Conservation (phyloP, 2,329 filamentous ascomycete genomes). For the Metarhizium humberi region DNA sequence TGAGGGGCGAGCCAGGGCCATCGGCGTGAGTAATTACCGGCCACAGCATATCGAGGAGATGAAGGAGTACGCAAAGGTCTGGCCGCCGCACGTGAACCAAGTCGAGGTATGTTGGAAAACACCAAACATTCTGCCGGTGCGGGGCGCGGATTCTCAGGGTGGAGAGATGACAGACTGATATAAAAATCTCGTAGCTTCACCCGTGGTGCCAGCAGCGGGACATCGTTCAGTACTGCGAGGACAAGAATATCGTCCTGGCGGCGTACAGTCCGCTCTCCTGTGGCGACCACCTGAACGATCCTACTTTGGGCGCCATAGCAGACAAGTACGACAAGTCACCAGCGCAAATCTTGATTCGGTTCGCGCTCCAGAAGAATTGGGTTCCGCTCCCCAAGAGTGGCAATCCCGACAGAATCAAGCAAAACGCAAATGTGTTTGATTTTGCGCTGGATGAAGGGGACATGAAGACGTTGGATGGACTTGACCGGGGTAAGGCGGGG, state of each 20-base stretch:
- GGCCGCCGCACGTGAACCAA: slow-evolving; percentile 66
- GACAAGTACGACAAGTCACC: slow-evolving; percentile 50
- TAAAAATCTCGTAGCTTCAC: slow-evolving; percentile 43
- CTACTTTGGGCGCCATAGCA: slow-evolving; percentile 45
- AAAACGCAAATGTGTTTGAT: slow-evolving; percentile 51
- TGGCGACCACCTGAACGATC: slow-evolving; percentile 35
- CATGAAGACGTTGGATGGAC: slow-evolving; percentile 32
- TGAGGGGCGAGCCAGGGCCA: slow-evolving; percentile 52
- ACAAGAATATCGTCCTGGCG: slow-evolving; percentile 56
- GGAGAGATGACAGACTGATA: neutral
- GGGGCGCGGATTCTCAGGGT: too few species aligned
- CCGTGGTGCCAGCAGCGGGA: slow-evolving; percentile 54
- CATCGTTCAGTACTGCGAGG: slow-evolving; percentile 52
- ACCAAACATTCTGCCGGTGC: neutral
- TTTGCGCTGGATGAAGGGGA: slow-evolving; percentile 49
- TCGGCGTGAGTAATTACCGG: slow-evolving; percentile 67
- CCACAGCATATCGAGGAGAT: slow-evolving; percentile 60
- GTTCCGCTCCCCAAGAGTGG: slow-evolving; percentile 60
- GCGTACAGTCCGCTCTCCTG: slow-evolving; percentile 29
- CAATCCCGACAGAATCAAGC: slow-evolving; percentile 45
- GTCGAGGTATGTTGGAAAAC: slow-evolving; percentile 49
- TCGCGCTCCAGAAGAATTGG: slow-evolving; percentile 61
- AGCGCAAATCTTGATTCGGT: slow-evolving; percentile 60
- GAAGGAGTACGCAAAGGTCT: slow-evolving; percentile 53
- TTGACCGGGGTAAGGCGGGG: slow-evolving; percentile 19